Base-by-base conservation (phyloP, 192 early-diverging fungal genomes). In the Diversispora epigaea region DNA sequence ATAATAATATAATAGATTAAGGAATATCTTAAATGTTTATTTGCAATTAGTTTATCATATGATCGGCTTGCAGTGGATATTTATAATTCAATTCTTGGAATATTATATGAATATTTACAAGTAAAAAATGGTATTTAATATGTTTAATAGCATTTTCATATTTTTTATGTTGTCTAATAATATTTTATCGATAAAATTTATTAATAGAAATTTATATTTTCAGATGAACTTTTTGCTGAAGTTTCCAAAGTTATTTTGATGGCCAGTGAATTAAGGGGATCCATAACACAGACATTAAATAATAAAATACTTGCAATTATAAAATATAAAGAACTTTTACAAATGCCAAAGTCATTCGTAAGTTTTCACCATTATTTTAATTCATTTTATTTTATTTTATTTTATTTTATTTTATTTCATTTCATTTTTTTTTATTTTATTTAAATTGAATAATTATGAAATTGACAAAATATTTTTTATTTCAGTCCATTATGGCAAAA, bases 211-310 rank as follows among this genome's bases (percentile, higher is more conserved):
- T 32, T 32, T 32, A 32, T 32, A 32, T 32, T 32, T 63, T 52
- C 21, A 68, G 67, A 57, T 41, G 54, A 55, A 7, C 3, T 54
- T 25, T 40, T 57, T 71, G n/a, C 32, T 15, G n/a, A 57, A 41
- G 10, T 71, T 3, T 41, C 54, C 6, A 71, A 71, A 43, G 55
- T 71, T 71, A n/a, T 71, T 17, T 11, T 71, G 6, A 71, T 56
- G n/a, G 39, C 41, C 41, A 11, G 39, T n/a, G 54, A 71, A 56
- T 11, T 50, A 17, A 57, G 54, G 17, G 41, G 11, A 43, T 56
- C 55, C 55, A 57, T 57, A 19, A 57, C 44, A 4, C 69, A 71
- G 25, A n/a, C n/a, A 11, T 71, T 71, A 21, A 43, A 15, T 10
- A 10, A 67, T 7, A 17, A 71, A 17, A 43, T 71, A 56, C 41